Evolutionary conservation across 1,284 basidiomycete species (phyloP), one percentile per base, ranked within the genome.

Genomic region (Ustilago crameri): DNA sequence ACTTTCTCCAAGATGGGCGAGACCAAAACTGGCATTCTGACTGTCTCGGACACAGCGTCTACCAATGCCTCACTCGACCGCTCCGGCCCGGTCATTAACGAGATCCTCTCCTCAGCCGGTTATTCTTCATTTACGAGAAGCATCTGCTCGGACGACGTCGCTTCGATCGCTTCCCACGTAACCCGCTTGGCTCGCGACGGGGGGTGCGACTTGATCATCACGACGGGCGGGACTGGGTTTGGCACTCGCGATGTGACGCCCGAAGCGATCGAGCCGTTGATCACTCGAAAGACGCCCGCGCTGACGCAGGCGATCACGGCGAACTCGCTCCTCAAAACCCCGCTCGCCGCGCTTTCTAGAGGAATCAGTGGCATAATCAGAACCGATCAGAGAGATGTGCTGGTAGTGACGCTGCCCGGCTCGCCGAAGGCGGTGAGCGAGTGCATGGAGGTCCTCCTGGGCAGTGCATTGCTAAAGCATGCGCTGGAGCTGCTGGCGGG

Each of bases 201-300:
- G 4, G 26, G 23, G 0, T 26, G 71, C 7, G 50, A 69, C 5
- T 49, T 79, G 22, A 60, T 79, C 23, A 85, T 94, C 59, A 92
- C 91, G 4, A 91, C 90, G 0, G 93, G 93, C 10, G 93, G 93
- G 2, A 95, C 93, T 0, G 93, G 93, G 5, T 93, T 93, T 78
- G 91, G 92, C 2, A 85, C 87, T 32, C 85, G 90, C 60, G 93
- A 94, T 83, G 84, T 86, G 37, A 94, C 92, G 5, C 92, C 92
- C 38, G 91, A 94, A 86, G 91, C 91, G 0, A 86, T 94, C 46
- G 83, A 85, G 12, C 88, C 89, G 0, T 84, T 94, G 18, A 87
- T 94, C 32, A 88, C 91, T 60, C 88, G 91, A 5, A 86, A 88
- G 44, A 91, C 92, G 1, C 85, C 91, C 0, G 91, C 91, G 2